phyloP scores from a whole-genome alignment of 2,329 filamentous ascomycete genomes.

The Aspergillus japonicus region DNA sequence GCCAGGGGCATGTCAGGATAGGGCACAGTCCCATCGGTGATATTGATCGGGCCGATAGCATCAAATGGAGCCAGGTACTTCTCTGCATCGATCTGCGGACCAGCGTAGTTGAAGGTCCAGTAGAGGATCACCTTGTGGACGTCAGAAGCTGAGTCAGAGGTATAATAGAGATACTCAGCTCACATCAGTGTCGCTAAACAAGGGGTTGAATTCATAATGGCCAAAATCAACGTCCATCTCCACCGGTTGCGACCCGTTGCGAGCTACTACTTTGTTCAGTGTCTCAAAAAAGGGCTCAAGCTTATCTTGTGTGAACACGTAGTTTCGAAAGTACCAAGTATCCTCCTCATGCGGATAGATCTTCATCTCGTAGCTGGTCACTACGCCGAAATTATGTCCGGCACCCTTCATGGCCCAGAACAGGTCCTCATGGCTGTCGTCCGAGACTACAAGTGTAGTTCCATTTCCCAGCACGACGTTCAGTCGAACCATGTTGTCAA shows the following conservation, averaged over 20 bases:
- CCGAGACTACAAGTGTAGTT: slow-evolving; percentile 35
- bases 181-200: too few species aligned
- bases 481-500: slow-evolving; percentile 20
- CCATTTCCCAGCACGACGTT: slow-evolving; percentile 31
- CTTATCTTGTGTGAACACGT: background rate
- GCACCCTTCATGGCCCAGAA: slow-evolving; percentile 55
- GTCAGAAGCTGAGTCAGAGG: too few species aligned
- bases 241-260: too few species aligned
- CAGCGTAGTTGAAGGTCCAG: background rate
- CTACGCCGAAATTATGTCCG: slow-evolving; percentile 55
- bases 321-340: background rate
- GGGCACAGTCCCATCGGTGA: too few species aligned
- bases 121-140: background rate
- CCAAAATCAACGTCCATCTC: too few species aligned
- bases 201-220: too few species aligned
- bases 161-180: too few species aligned
- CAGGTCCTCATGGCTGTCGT: slow-evolving; percentile 42
- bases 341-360: background rate
- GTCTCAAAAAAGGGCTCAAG: background rate
- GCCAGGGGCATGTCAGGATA: too few species aligned
- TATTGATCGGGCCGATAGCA: background rate
- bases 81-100: background rate
- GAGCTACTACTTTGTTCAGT: background rate
- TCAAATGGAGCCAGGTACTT: background rate
- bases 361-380: background rate